phyloP scores from a whole-genome alignment of 352 stramenopile species.

The Hyaloperonospora arabidopsidis region DNA sequence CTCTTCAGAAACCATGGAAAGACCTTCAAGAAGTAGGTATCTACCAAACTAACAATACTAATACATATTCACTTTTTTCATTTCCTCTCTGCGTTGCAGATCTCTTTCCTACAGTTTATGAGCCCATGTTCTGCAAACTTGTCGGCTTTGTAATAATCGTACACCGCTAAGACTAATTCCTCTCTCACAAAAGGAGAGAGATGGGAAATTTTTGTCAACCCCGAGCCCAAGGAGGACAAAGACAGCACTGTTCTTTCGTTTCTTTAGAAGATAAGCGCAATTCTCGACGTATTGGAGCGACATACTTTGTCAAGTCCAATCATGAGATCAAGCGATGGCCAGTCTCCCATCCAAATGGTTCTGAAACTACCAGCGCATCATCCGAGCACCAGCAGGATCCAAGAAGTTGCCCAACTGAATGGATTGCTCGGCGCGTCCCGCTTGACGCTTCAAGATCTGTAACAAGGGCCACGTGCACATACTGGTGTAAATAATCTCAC shows the following conservation, averaged over 20 bases:
- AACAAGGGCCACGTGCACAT: not conserved
- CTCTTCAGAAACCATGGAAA: too few species aligned
- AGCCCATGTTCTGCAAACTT: conserved; percentile 1
- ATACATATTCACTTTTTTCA: not conserved
- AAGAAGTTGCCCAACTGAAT: not conserved
- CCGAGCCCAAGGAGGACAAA: not conserved
- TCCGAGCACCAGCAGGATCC: not conserved
- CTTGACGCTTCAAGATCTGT: not conserved
- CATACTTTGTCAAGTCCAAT: not conserved
- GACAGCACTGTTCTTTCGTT: not conserved
- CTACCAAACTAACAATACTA: too few species aligned
- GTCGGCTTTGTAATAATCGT: not conserved
- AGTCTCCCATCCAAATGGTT: not conserved
- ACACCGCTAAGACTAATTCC: not conserved
- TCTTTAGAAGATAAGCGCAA: not conserved
- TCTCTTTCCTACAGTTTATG: not conserved
- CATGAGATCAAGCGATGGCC: not conserved
- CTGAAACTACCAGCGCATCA: not conserved
- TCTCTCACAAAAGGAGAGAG: not conserved
- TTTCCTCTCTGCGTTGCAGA: not conserved
- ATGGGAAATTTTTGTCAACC: not conserved
- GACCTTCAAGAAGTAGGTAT: too few species aligned
- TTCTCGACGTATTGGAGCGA: not conserved
- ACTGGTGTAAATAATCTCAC: not conserved
- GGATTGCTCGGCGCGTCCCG: not conserved